These are phyloP conservation scores for Aspergillus novofumigatus DNA, from an alignment of 2,329 filamentous ascomycete genomes.

Conservation along the genomic window DNA sequence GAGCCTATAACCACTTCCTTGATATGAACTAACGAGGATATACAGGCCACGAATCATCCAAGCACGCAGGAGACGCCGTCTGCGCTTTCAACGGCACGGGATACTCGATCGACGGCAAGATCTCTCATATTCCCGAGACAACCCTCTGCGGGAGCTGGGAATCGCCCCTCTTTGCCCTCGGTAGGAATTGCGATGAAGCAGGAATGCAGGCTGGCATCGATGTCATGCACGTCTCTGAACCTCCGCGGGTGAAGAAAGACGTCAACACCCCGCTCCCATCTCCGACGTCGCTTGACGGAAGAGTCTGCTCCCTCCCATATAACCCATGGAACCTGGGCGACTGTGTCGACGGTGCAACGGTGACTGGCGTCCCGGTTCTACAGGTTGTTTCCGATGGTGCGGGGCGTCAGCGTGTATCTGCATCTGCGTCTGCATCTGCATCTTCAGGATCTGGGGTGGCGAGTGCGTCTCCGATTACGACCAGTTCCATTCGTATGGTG, in stretches of 20 bases:
- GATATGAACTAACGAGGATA: background rate
- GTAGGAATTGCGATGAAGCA: background rate
- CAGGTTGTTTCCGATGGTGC: background rate
- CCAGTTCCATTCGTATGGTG: background rate
- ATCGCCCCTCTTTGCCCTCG: background rate
- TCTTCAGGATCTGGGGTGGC: background rate
- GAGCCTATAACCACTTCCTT: background rate
- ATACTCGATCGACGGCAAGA: slow-evolving; percentile 8
- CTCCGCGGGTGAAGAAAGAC: background rate
- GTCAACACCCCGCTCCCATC: background rate
- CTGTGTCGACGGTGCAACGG: background rate
- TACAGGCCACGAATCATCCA: slow-evolving; percentile 15
- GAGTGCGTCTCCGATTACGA: background rate
- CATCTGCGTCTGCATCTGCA: background rate
- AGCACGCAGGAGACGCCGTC: slow-evolving; percentile 16
- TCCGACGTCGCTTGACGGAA: background rate
- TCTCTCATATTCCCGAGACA: slow-evolving; percentile 11
- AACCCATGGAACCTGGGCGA: background rate
- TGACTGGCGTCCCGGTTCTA: background rate
- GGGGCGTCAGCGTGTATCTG: background rate
- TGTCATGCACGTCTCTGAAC: background rate
- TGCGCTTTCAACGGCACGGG: slow-evolving; percentile 26
- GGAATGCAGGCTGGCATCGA: background rate
- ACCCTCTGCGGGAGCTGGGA: slow-evolving; percentile 6
- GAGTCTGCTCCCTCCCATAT: background rate